Conservation (phyloP, 192 early-diverging fungal genomes). For the Coemansia biformis region DNA sequence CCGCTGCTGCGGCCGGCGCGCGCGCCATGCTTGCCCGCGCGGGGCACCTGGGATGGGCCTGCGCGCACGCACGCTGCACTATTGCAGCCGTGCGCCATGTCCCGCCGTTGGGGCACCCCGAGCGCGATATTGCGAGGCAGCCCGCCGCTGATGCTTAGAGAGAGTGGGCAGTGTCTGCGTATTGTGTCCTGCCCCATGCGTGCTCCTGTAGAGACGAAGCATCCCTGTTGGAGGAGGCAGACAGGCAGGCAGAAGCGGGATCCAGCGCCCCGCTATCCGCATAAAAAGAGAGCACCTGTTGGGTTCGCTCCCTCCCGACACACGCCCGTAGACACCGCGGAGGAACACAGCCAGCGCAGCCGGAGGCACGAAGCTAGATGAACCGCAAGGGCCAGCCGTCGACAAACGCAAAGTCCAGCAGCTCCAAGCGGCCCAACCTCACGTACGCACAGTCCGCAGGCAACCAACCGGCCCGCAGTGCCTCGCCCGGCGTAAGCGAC, state of each 20-base stretch:
- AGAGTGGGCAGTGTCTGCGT: too few species aligned
- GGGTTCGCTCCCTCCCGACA: not conserved
- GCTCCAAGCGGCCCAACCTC: conserved; percentile 36
- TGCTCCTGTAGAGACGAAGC: conserved; percentile 33
- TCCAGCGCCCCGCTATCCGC: not conserved
- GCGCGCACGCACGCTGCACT: too few species aligned
- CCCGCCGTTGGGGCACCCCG: too few species aligned
- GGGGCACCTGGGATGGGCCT: too few species aligned
- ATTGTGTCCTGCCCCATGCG: too few species aligned
- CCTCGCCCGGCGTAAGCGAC: conserved; percentile 11
- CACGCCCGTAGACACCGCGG: not conserved
- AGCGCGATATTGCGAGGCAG: too few species aligned
- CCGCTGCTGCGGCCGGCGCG: too few species aligned
- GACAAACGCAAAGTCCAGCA: conserved; percentile 45
- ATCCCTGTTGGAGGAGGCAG: conserved; percentile 11
- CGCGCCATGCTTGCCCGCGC: too few species aligned
- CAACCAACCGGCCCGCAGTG: conserved; percentile 9
- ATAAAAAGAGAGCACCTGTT: too few species aligned
- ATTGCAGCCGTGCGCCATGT: too few species aligned
- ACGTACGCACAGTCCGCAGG: conserved; percentile 46
- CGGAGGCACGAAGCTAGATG: conserved; percentile 26
- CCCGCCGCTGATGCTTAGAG: too few species aligned
- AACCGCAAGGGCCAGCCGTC: conserved; percentile 41
- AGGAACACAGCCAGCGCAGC: conserved; percentile 3
- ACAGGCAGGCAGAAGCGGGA: conserved; percentile 5